Conservation (phyloP, 2,329 filamentous ascomycete genomes). For the Colletotrichum magnum region DNA sequence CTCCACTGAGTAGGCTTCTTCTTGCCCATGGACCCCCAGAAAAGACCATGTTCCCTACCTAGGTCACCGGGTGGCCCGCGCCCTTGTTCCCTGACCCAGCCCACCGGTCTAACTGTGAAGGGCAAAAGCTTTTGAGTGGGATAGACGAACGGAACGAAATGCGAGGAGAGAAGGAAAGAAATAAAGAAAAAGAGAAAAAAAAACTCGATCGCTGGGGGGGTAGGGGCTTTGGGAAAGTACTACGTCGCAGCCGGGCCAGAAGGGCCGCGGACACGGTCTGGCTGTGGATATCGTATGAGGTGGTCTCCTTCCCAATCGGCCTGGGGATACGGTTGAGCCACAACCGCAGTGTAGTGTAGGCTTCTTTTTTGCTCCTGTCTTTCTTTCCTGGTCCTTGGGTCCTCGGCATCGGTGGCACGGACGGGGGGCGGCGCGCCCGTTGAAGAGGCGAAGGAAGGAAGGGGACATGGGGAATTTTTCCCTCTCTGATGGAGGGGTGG, state of each 20-base stretch:
- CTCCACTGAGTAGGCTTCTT: not conserved
- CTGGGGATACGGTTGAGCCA: slow-evolving; percentile 8
- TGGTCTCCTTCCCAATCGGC: not conserved
- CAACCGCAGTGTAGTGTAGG: slow-evolving; percentile 12
- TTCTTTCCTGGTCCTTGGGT: slow-evolving; percentile 24
- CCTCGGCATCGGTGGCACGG: slow-evolving; percentile 29
- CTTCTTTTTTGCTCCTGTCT: not conserved
- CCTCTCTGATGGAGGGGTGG: not conserved
- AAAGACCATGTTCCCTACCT: not conserved
- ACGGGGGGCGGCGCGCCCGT: slow-evolving; percentile 33
- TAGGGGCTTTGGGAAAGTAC: slow-evolving; percentile 7
- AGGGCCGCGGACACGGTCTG: slow-evolving; percentile 39
- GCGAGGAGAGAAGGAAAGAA: not conserved
- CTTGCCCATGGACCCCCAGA: not conserved
- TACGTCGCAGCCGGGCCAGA: slow-evolving; percentile 35
- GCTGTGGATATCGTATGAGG: slow-evolving; percentile 32
- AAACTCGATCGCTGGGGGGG: slow-evolving; percentile 5
- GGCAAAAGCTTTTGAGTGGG: slow-evolving; percentile 4
- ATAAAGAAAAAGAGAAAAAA: not conserved
- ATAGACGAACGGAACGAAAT: not conserved
- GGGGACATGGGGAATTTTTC: not conserved
- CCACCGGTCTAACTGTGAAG: not conserved
- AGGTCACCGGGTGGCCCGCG: not conserved
- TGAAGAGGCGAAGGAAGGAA: slow-evolving; percentile 23
- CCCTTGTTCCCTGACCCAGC: not conserved